Evolutionary conservation across 768 basidiomycete genomes (phyloP).

Genomic region (Rhizopogon salebrosus): DNA sequence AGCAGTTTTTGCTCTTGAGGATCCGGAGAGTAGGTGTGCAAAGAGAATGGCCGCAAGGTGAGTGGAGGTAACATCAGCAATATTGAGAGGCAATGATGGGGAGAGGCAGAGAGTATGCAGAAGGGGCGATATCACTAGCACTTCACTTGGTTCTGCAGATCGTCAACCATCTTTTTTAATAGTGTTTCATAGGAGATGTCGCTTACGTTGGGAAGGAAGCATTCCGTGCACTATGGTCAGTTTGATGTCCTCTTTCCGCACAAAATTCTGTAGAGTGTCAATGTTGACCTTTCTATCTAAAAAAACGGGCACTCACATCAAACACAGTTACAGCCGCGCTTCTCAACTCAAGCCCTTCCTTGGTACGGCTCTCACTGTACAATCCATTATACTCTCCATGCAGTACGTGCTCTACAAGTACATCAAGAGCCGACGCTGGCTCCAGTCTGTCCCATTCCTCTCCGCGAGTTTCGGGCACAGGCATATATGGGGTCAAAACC

Average conservation of each 20-base stretch:
- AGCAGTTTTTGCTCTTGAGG: slow-evolving; percentile 55
- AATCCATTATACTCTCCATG: slow-evolving; percentile 85
- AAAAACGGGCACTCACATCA: slow-evolving; percentile 51
- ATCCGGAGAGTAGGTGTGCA: slow-evolving; percentile 69
- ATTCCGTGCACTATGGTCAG: slow-evolving; percentile 68
- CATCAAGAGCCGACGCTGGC: slow-evolving; percentile 74
- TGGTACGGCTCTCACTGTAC: slow-evolving; percentile 50
- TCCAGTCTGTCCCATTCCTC: slow-evolving; percentile 93
- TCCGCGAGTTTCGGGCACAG: slow-evolving; percentile 77
- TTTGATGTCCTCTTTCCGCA: slow-evolving; percentile 64
- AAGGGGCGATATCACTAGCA: slow-evolving; percentile 57
- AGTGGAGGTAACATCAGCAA: slow-evolving; percentile 53
- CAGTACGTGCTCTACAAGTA: slow-evolving; percentile 73
- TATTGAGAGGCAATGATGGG: slow-evolving; percentile 56
- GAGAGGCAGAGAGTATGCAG: slow-evolving; percentile 62
- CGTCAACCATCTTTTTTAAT: neutral
- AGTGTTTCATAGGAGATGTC: neutral
- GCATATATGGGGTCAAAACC: slow-evolving; percentile 66
- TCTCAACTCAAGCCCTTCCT: slow-evolving; percentile 69
- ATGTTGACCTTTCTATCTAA: neutral
- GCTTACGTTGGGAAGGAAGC: slow-evolving; percentile 52
- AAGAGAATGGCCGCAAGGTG: slow-evolving; percentile 78
- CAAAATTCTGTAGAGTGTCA: slow-evolving; percentile 54
- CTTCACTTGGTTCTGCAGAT: slow-evolving; percentile 22
- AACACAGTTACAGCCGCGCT: slow-evolving; percentile 77